Conservation (phyloP, 495 filamentous ascomycete genomes). For the Tuber aestivum region DNA sequence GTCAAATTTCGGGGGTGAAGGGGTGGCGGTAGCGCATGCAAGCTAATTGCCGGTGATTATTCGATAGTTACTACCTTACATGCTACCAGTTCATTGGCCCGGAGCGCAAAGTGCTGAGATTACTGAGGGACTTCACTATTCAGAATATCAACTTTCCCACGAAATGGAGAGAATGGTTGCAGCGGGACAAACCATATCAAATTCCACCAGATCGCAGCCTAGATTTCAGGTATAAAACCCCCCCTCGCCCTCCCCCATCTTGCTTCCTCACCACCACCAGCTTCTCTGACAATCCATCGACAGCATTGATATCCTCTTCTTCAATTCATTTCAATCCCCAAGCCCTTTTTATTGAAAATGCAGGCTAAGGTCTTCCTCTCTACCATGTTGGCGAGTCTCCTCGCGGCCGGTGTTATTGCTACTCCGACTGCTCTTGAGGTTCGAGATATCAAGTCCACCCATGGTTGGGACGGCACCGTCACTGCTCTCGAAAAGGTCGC, state of each 20-base stretch:
- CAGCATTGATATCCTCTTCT: neutral
- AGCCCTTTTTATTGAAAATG: neutral
- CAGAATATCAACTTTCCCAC: neutral
- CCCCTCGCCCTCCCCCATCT: neutral
- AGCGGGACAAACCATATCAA: neutral
- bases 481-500: neutral
- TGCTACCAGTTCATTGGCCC: neutral
- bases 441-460: neutral
- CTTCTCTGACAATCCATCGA: neutral
- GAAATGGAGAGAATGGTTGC: neutral
- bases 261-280: neutral
- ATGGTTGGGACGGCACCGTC: neutral
- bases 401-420: neutral
- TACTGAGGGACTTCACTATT: neutral
- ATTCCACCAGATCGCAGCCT: neutral
- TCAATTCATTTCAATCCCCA: neutral
- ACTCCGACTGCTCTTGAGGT: neutral
- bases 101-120: neutral
- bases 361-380: neutral
- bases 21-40: neutral
- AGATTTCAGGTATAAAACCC: constrained; percentile 4
- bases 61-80: neutral
- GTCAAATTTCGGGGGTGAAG: neutral
- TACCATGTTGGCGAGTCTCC: neutral
- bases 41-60: neutral